phyloP scores from a whole-genome alignment of 2,329 filamentous ascomycete species.

The Zopfia rhizophila region DNA sequence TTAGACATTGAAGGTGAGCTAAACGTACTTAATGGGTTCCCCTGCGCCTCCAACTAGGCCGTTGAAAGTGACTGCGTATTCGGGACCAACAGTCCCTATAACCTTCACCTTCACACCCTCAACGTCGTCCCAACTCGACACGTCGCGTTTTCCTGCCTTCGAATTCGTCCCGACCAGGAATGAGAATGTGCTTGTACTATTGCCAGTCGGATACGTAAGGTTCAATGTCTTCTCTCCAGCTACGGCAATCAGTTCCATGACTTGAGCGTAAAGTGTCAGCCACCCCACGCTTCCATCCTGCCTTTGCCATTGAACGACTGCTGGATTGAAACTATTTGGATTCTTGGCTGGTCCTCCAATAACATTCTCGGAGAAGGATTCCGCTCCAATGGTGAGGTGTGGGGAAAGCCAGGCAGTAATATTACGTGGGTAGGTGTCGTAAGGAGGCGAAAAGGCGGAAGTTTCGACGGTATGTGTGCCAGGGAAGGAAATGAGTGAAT shows the following conservation, averaged over 20 bases:
- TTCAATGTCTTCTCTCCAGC: constrained; percentile 52
- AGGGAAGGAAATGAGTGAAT: constrained; percentile 58
- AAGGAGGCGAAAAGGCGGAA: constrained; percentile 68
- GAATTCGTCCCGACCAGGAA: constrained; percentile 62
- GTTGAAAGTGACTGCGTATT: constrained; percentile 56
- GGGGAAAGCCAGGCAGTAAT: constrained; percentile 68
- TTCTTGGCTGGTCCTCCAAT: constrained; percentile 66
- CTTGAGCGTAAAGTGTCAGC: constrained; percentile 42
- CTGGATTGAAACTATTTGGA: constrained; percentile 66
- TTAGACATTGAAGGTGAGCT: neutral
- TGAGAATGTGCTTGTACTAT: constrained; percentile 60
- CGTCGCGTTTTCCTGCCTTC: constrained; percentile 53
- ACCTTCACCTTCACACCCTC: constrained; percentile 60
- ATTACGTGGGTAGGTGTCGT: constrained; percentile 66
- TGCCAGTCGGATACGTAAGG: constrained; percentile 66
- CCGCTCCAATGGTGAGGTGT: constrained; percentile 69
- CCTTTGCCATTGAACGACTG: constrained; percentile 67
- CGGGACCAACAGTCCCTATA: constrained; percentile 56
- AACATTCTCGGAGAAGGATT: constrained; percentile 66
- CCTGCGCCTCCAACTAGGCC: constrained; percentile 54
- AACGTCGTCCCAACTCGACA: constrained; percentile 60
- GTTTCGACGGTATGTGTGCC: constrained; percentile 65
- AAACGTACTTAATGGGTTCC: constrained; percentile 50
- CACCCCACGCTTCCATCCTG: constrained; percentile 42
- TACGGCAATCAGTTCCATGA: constrained; percentile 30